phyloP scores from a whole-genome alignment of 2,329 filamentous ascomycete species.

The Herpomyces periplanetae region DNA sequence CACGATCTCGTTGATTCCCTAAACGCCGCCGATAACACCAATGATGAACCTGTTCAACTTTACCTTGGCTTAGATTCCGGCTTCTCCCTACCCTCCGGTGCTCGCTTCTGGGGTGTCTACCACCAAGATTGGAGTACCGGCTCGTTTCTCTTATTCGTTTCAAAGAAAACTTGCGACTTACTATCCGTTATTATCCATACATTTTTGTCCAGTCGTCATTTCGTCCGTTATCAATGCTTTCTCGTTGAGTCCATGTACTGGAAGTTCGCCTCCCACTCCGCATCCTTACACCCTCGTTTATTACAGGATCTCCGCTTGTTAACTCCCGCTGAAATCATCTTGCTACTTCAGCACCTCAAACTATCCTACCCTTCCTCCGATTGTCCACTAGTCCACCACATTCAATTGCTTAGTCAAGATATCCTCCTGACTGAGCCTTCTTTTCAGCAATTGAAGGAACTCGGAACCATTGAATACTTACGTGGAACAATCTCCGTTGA shows the following conservation, averaged over 20 bases:
- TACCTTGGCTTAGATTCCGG: constrained; percentile 8
- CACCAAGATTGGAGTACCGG: constrained; percentile 6
- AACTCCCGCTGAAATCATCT: constrained; percentile 9
- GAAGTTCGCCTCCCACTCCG: too few species aligned
- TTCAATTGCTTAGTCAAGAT: constrained; percentile 7
- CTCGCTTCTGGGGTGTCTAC: constrained; percentile 7
- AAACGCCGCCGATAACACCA: constrained; percentile 5
- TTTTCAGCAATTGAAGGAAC: constrained; percentile 8
- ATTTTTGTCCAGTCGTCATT: constrained; percentile 9
- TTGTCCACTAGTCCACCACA: constrained; percentile 5
- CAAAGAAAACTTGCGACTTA: constrained; percentile 10
- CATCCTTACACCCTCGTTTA: constrained; percentile 8
- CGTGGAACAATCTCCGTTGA: constrained; percentile 7
- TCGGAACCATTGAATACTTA: constrained; percentile 9
- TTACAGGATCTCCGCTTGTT: constrained; percentile 9
- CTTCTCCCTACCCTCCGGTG: constrained; percentile 6
- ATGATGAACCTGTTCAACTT: constrained; percentile 5
- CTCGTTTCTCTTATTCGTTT: constrained; percentile 9
- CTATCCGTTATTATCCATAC: constrained; percentile 10
- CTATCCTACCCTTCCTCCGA: constrained; percentile 6
- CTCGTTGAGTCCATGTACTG: too few species aligned
- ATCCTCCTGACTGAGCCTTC: constrained; percentile 8
- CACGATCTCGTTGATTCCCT: constrained; percentile 5
- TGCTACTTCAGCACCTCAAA: constrained; percentile 8
- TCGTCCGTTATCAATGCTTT: constrained; percentile 8